Conservation (phyloP, 2,329 filamentous ascomycete species). For the Stachybotrys chlorohalonatus region DNA sequence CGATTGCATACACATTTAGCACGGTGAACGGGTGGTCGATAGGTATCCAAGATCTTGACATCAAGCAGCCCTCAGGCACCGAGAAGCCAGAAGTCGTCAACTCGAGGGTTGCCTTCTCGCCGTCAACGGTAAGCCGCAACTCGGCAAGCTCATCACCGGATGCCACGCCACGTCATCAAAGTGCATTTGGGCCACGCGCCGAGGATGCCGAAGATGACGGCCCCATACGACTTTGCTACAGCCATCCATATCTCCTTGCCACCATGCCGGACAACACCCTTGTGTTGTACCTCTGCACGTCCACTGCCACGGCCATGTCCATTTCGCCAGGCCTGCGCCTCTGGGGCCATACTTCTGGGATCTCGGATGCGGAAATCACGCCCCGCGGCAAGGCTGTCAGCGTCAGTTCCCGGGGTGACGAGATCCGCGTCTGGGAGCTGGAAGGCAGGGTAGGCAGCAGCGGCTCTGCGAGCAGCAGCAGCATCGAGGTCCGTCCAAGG, state of each 20-base stretch:
- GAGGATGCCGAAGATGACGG: conserved; percentile 22
- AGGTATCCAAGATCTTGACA: conserved; percentile 80
- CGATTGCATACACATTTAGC: conserved; percentile 78
- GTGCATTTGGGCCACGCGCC: conserved; percentile 1
- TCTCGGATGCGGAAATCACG: conserved; percentile 78
- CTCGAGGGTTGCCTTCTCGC: conserved; percentile 26
- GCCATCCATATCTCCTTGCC: conserved; percentile 76
- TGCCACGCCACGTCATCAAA: conserved; percentile 1
- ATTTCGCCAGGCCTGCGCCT: conserved; percentile 68
- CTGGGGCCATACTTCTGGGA: conserved; percentile 87
- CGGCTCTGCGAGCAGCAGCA: conserved; percentile 29
- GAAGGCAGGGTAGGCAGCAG: conserved; percentile 56
- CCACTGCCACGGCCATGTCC: conserved; percentile 54
- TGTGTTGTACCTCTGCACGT: conserved; percentile 72
- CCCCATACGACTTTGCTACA: conserved; percentile 58
- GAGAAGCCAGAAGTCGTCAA: conserved; percentile 19
- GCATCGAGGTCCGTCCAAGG: conserved; percentile 42
- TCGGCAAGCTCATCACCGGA: conserved; percentile 1
- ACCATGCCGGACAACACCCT: conserved; percentile 84
- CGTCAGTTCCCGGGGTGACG: conserved; percentile 71
- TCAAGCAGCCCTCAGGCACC: conserved; percentile 29
- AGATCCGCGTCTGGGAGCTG: conserved; percentile 81
- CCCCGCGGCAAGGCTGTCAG: conserved; percentile 81
- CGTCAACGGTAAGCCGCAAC: conserved; percentile 18
- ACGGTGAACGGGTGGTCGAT: conserved; percentile 77